phyloP scores from a whole-genome alignment of 2,329 filamentous ascomycete species.

The Hysterium pulicare region DNA sequence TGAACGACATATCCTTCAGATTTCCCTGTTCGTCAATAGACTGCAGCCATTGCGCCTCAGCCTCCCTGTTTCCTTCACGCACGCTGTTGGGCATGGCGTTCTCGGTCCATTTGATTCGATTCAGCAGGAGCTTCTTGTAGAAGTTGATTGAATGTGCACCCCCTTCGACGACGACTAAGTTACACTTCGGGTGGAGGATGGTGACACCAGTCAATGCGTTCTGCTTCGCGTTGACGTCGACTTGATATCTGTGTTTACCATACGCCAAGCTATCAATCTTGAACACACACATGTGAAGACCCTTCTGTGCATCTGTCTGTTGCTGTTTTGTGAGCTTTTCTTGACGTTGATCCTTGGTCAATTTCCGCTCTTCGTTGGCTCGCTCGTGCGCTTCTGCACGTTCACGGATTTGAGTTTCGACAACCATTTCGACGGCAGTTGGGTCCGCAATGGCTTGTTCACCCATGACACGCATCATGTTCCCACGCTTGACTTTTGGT shows the following conservation, averaged over 20 bases:
- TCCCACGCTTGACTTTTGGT: conserved; percentile 95
- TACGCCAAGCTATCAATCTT: conserved; percentile 86
- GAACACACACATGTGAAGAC: conserved; percentile 83
- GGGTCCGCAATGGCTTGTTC: conserved; percentile 93
- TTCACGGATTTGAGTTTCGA: conserved; percentile 88
- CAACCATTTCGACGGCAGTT: conserved; percentile 90
- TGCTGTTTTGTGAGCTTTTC: conserved; percentile 83
- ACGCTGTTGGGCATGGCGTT: conserved; percentile 67
- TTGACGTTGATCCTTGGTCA: conserved; percentile 81
- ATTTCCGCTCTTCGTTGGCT: conserved; percentile 77
- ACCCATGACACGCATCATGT: conserved; percentile 94
- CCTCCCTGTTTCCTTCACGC: conserved; percentile 57
- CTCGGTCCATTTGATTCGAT: conserved; percentile 93
- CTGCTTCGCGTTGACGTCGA: conserved; percentile 89
- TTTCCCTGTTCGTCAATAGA: conserved; percentile 74
- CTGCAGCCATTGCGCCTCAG: conserved; percentile 69
- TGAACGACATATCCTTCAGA: conserved; percentile 75
- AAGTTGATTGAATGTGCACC: conserved; percentile 77
- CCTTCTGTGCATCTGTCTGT: conserved; percentile 81
- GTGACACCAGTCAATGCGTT: conserved; percentile 83
- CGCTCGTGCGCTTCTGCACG: conserved; percentile 74
- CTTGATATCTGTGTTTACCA: conserved; percentile 89
- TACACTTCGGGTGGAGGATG: conserved; percentile 85
- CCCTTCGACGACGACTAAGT: conserved; percentile 86
- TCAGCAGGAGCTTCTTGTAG: conserved; percentile 90